Conservation (phyloP, 306 rosid genomes). For the Malus asiatica region DNA sequence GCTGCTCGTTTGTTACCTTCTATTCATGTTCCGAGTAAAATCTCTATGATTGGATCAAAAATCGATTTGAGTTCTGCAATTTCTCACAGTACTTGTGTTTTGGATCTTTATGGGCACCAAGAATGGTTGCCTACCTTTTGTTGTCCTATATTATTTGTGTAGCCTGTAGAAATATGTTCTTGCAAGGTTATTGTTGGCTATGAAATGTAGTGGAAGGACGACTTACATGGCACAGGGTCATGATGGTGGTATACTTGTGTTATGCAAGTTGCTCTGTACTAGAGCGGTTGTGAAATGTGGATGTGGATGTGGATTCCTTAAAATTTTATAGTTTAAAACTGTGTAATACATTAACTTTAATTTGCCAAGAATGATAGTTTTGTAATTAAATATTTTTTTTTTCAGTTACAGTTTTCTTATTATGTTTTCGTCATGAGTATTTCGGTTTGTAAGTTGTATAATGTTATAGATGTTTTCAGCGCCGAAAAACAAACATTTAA, state of each 20-base stretch:
- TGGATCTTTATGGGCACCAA: neutral
- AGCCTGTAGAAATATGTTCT: neutral
- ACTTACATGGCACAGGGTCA: neutral
- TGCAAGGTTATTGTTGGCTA: neutral
- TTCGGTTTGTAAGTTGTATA: no score
- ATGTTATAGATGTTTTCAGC: no score
- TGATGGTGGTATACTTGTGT: neutral
- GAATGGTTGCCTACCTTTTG: neutral
- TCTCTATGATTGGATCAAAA: neutral
- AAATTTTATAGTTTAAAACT: neutral
- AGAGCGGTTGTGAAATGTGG: neutral
- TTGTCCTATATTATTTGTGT: neutral
- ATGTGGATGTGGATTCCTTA: neutral
- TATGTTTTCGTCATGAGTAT: neutral
- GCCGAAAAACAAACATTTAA: no score
- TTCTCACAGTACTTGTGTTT: neutral
- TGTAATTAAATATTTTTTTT: no score
- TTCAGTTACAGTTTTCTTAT: no score
- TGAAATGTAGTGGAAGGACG: neutral
- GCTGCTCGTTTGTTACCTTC: neutral
- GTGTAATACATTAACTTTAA: neutral
- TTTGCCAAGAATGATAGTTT: neutral
- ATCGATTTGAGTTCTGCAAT: neutral
- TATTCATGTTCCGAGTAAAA: neutral
- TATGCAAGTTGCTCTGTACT: neutral